Conservation (phyloP, 2,329 filamentous ascomycete genomes). For the Aspergillus nomiae region DNA sequence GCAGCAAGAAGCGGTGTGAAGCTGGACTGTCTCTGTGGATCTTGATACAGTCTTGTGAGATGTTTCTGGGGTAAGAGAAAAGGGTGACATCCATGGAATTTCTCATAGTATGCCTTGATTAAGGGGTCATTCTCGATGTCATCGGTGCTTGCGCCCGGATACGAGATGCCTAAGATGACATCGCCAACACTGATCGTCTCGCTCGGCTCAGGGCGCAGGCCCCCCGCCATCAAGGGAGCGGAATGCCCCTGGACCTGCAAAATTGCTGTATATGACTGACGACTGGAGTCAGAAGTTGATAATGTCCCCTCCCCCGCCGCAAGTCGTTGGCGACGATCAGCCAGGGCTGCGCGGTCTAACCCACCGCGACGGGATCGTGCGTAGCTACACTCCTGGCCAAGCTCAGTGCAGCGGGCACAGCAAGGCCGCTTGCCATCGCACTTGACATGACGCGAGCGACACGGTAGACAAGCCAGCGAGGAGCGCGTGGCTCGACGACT, state of each 20-base stretch:
- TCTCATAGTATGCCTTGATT: constrained; percentile 32
- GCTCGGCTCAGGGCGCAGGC: too few species aligned
- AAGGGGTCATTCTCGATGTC: constrained; percentile 18
- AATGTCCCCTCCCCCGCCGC: background rate
- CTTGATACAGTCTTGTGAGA: constrained; percentile 16
- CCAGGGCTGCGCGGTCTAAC: constrained; percentile 24
- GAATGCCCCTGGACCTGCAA: background rate
- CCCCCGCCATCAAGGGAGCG: too few species aligned
- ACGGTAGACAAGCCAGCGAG: constrained; percentile 33
- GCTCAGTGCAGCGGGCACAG: constrained; percentile 45
- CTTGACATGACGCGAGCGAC: constrained; percentile 47
- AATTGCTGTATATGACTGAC: background rate
- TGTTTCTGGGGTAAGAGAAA: constrained; percentile 27
- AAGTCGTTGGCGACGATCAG: constrained; percentile 24
- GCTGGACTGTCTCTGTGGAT: constrained; percentile 12
- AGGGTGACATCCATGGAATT: constrained; percentile 35
- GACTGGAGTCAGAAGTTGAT: background rate
- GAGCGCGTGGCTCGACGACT: constrained; percentile 19
- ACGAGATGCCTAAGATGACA: background rate
- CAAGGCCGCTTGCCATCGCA: constrained; percentile 50
- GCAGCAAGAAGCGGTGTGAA: constrained; percentile 27
- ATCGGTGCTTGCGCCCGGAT: too few species aligned
- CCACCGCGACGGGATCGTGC: constrained; percentile 51
- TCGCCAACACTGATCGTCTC: constrained; percentile 4
- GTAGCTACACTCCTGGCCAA: constrained; percentile 51